phyloP scores from a whole-genome alignment of 1,284 basidiomycete genomes.

The Malassezia cuniculi region DNA sequence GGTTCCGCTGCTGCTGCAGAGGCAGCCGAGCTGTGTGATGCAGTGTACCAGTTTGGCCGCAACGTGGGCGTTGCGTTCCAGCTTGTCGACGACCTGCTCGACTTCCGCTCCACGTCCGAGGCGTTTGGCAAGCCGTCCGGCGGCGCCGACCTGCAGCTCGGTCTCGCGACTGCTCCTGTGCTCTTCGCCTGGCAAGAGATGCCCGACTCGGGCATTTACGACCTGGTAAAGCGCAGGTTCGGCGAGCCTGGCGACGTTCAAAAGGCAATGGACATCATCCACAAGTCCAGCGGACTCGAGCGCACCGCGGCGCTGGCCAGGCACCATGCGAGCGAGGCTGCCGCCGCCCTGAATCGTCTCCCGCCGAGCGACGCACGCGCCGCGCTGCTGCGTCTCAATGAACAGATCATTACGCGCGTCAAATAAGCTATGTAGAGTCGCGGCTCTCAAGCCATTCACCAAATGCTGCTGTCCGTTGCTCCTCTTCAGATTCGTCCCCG shows the following conservation, averaged over 20 bases:
- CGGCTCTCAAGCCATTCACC: conserved; percentile 24
- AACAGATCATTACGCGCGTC: conserved; percentile 32
- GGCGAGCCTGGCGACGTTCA: conserved; percentile 70
- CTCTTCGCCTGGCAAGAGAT: conserved; percentile 90
- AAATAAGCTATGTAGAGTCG: conserved; percentile 15
- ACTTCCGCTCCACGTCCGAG: conserved; percentile 59
- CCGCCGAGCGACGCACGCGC: conserved; percentile 32
- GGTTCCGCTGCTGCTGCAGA: conserved; percentile 7
- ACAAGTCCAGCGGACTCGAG: conserved; percentile 24
- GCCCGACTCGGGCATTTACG: conserved; percentile 51
- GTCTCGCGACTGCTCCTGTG: conserved; percentile 78
- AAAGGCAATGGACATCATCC: conserved; percentile 49
- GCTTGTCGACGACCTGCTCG: conserved; percentile 79
- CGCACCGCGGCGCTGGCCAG: conserved; percentile 35
- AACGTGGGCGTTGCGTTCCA: conserved; percentile 65
- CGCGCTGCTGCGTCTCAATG: conserved; percentile 27
- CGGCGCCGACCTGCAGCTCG: conserved; percentile 71
- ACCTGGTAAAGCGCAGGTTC: conserved; percentile 75
- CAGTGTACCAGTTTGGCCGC: conserved; percentile 79
- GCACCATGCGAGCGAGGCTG: conserved; percentile 29
- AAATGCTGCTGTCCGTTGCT: conserved; percentile 15
- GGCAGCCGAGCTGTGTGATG: conserved; percentile 62
- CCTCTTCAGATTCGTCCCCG: conserved; percentile 15
- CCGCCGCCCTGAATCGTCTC: conserved; percentile 19
- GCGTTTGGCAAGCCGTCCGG: conserved; percentile 67